Evolutionary conservation across 768 basidiomycete species (phyloP), one percentile per base, ranked within the genome.

Genomic region (Pleurotus pulmonarius): DNA sequence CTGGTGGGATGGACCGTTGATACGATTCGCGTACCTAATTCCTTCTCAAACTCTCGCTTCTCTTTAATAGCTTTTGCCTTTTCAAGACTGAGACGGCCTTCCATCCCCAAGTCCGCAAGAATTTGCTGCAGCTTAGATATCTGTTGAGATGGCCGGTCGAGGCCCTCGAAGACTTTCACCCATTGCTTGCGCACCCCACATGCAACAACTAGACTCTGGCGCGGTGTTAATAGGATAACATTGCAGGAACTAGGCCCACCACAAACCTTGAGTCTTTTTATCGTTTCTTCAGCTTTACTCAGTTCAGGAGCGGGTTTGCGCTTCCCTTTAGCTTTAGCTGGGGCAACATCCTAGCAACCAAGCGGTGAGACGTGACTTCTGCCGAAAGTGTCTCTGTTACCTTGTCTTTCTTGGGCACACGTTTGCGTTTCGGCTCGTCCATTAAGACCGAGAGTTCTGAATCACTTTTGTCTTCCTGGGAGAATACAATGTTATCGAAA

Each of bases 171-270:
- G 56, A 90, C 80, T 65, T 83, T 90, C 7, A 80, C 76, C 91
- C 91, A 94, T 5, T 81, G 73, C 67, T 86, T 92, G 57, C 89
- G 83, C 15, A 88, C 77, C 5, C 91, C 91, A 59, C 92, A 92
- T 1, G 88, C 87, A 12, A 79, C 67, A 1, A 94, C 82, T 12
- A 89, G 69, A 13, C 83, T 75, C 90, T 92, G 56, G n/a, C 43
- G 55, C 34, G 58, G 5, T 9, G 12, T 3, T 20, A 58, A 45
- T 29, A 59, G 13, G 18, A 39, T 18, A 26, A 26, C 56, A n/a
- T 55, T 9, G 24, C 37, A 15, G 39, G 22, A n/a, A 46, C 48
- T 44, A 55, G 38, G 51, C 11, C 47, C 3, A n/a, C 22, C 37
- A 52, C 63, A 20, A 62, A 84, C 90, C 79, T 93, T 93, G 15